These are phyloP conservation scores for Heliophila coronopifolia DNA, from an alignment of 441 rosid genomes.

Conservation along the genomic window DNA sequence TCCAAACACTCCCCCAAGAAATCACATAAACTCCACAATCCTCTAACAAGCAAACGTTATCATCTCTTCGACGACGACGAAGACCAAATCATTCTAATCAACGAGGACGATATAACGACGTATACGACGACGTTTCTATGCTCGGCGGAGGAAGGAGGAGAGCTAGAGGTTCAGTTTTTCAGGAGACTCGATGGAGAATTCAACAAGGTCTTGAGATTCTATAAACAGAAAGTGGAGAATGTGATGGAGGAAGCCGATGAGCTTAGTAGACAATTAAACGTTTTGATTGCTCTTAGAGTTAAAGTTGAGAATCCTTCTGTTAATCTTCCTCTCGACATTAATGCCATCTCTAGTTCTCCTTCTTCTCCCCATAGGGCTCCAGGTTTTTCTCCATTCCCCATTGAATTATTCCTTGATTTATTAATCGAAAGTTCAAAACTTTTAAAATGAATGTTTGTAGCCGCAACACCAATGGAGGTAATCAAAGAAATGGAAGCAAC, in stretches of 20 bases:
- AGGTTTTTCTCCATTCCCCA: conserved; percentile 30
- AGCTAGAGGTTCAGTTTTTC: conserved; percentile 53
- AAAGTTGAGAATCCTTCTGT: conserved; percentile 48
- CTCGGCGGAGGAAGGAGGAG: conserved; percentile 55
- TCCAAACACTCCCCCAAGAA: conserved; percentile 30
- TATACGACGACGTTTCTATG: conserved; percentile 47
- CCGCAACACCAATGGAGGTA: conserved; percentile 18
- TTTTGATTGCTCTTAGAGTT: conserved; percentile 65
- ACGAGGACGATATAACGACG: conserved; percentile 24
- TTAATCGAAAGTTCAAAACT: no score
- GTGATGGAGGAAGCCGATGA: conserved; percentile 56
- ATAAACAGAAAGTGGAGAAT: conserved; percentile 43
- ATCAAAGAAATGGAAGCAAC: conserved; percentile 13
- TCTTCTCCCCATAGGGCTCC: conserved; percentile 23
- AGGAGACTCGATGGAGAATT: conserved; percentile 58
- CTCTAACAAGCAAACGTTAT: conserved; percentile 17
- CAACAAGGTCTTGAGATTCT: conserved; percentile 57
- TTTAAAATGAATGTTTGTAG: conserved; percentile 22
- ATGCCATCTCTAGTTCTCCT: conserved; percentile 22
- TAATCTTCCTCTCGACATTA: conserved; percentile 20
- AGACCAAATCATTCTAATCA: conserved; percentile 48
- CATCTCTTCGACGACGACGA: conserved; percentile 33
- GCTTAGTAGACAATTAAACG: conserved; percentile 67
- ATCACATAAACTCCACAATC: conserved; percentile 19
- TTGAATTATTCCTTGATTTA: no score